Evolutionary conservation across 148 eudicot genomes (phyloP), one percentile per base, ranked within the genome.

Genomic region (Camellia japonica): DNA sequence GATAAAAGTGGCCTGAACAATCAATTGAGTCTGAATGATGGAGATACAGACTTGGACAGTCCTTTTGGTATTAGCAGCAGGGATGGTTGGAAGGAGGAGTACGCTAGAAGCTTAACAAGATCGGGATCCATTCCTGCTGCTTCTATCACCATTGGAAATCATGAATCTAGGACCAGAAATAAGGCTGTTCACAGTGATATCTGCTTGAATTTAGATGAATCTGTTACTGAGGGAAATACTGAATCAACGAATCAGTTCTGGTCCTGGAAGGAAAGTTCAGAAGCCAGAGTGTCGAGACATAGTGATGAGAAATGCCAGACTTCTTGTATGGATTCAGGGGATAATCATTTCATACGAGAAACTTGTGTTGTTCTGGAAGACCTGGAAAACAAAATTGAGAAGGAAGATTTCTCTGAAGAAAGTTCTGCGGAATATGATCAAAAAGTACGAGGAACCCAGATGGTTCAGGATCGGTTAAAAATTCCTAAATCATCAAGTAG

Each of bases 81-180:
- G 58, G 68, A 82, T 74, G 76, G 77, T 1, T 30, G n/a, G 67
- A 77, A 73, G 73, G 78, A 80, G 81, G 74, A 41, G 46, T 30
- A 49, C 69, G 83, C 60, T 1, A 78, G 76, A 76, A 80, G 79
- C 42, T 78, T 82, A 73, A 64, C 84, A 15, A 77, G 68, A 74
- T 77, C 84, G 20, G 79, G 42, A 7, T 60, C 82, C 10, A 68
- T 83, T 76, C 78, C 79, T 58, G 64, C 76, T 76, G 79, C 76
- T 65, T 81, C 76, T 67, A 42, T 14, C 52, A 46, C 61, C 47
- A 19, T 55, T 52, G 62, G 11, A 78, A 81, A 74, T 55, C 81
- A 86, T 77, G 81, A 85, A 77, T 77, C 79, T 76, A 82, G 73
- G 41, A 79, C 30, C 54, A 80, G 78, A 71, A 68, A 59, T 55